A percentile compares a stretch with the other conserved stretches of the same genome.
Evolutionary conservation across 176 grass and related monocot species (phyloP).

Genomic region (Aegilops tauschii): DNA sequence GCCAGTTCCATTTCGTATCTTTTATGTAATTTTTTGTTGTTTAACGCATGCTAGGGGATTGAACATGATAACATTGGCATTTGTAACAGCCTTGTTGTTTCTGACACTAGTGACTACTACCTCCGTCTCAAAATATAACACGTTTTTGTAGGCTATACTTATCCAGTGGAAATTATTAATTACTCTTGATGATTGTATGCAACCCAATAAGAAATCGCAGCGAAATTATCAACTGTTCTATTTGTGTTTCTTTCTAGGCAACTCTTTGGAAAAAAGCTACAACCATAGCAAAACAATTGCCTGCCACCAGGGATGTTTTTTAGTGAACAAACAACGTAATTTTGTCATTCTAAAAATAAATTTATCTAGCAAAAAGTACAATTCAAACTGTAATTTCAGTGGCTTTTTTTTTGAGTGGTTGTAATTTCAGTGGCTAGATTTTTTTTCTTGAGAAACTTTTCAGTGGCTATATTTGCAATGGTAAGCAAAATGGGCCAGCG

Average conservation of each 20-base stretch:
- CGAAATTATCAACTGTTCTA: neutral
- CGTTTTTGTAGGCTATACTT: no score
- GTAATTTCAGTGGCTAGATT: neutral
- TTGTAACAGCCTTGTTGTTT: neutral
- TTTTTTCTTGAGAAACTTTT: neutral
- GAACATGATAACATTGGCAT: neutral
- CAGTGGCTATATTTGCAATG: neutral
- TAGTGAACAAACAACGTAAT: no score
- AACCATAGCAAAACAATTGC: neutral
- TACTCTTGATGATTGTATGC: neutral
- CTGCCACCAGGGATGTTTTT: neutral
- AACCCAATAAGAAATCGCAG: neutral
- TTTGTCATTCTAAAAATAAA: no score
- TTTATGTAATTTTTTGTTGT: neutral
- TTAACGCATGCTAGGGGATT: neutral
- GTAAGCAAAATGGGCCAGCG: neutral
- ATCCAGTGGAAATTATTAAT: neutral
- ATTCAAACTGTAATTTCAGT: neutral
- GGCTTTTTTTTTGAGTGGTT: neutral
- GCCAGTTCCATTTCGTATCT: neutral
- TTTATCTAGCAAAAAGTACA: neutral
- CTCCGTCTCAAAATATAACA: no score
- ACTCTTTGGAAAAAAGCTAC: neutral
- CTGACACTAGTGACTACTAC: neutral
- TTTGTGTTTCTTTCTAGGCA: neutral